Evolutionary conservation across 441 rosid species (phyloP).

Genomic region (Pelargonium australe): DNA sequence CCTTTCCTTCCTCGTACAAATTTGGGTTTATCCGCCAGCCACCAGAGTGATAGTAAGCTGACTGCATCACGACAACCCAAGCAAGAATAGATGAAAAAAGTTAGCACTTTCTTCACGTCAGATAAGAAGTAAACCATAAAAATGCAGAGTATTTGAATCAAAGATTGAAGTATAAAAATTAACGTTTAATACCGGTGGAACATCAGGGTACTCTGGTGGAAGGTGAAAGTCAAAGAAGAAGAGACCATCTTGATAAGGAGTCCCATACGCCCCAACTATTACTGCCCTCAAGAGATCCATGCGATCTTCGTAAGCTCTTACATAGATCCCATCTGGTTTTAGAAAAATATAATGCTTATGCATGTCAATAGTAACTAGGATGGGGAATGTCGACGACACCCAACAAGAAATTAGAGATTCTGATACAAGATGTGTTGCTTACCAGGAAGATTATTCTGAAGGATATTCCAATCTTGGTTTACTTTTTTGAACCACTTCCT

Average conservation of each 20-base stretch:
- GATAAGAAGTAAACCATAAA: constrained; percentile 4
- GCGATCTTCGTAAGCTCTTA: constrained; percentile 87
- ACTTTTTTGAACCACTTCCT: constrained; percentile 92
- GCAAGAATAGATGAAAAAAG: no score
- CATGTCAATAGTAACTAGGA: constrained; percentile 10
- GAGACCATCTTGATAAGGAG: constrained; percentile 98
- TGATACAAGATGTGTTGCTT: constrained; percentile 23
- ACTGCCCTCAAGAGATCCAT: constrained; percentile 96
- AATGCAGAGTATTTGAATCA: not conserved
- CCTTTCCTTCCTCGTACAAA: constrained; percentile 91
- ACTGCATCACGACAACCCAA: constrained; percentile 37
- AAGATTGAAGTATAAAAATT: not conserved
- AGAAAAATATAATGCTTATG: constrained; percentile 14
- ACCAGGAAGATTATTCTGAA: constrained; percentile 97
- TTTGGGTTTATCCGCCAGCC: constrained; percentile 98
- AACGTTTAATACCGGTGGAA: constrained; percentile 63
- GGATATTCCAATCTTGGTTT: constrained; percentile 97
- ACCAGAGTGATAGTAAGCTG: constrained; percentile 90
- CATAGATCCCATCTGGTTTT: constrained; percentile 72
- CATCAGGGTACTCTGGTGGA: constrained; percentile 78
- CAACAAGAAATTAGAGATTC: not conserved
- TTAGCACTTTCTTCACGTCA: no score
- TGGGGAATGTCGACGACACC: not conserved
- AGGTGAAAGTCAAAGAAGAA: constrained; percentile 96
- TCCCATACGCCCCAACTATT: constrained; percentile 88